phyloP scores from a whole-genome alignment of 2,329 filamentous ascomycete genomes.

The Alternaria triticina region DNA sequence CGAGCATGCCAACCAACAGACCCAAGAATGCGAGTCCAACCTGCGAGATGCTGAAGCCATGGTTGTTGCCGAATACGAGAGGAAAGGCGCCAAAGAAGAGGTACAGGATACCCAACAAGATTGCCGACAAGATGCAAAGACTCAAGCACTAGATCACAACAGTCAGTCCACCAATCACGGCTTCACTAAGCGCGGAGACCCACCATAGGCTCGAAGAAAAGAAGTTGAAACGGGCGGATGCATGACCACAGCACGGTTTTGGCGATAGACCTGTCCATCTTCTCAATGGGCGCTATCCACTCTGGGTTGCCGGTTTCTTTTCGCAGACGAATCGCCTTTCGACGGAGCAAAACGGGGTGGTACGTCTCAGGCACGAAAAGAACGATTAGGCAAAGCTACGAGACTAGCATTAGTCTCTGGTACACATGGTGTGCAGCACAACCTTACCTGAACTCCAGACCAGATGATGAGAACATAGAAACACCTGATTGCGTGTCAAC shows the following conservation, averaged over 20 bases:
- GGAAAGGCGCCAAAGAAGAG: constrained; percentile 91
- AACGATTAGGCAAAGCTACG: constrained; percentile 68
- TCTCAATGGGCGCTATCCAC: constrained; percentile 81
- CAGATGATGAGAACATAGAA: constrained; percentile 85
- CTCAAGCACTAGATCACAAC: constrained; percentile 62
- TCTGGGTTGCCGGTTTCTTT: constrained; percentile 77
- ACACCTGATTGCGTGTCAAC: constrained; percentile 39
- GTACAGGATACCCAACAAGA: constrained; percentile 87
- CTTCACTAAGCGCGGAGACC: constrained; percentile 10
- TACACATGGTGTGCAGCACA: constrained; percentile 19
- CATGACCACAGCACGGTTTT: constrained; percentile 59
- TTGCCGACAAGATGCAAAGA: constrained; percentile 81
- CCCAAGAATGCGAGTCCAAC: constrained; percentile 78
- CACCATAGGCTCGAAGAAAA: constrained; percentile 81
- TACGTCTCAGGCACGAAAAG: constrained; percentile 88
- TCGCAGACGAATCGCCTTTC: constrained; percentile 73
- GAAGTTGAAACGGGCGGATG: constrained; percentile 75
- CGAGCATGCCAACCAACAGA: constrained; percentile 68
- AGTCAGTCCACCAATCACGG: constrained; percentile 36
- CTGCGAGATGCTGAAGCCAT: constrained; percentile 81
- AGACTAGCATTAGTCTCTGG: constrained; percentile 21
- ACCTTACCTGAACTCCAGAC: constrained; percentile 59
- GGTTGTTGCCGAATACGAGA: constrained; percentile 75
- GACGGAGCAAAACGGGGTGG: constrained; percentile 71
- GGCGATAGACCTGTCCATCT: constrained; percentile 69